Conservation (phyloP, 225 moss, liverwort and hornwort genomes). For the Anthoceros angustus region DNA sequence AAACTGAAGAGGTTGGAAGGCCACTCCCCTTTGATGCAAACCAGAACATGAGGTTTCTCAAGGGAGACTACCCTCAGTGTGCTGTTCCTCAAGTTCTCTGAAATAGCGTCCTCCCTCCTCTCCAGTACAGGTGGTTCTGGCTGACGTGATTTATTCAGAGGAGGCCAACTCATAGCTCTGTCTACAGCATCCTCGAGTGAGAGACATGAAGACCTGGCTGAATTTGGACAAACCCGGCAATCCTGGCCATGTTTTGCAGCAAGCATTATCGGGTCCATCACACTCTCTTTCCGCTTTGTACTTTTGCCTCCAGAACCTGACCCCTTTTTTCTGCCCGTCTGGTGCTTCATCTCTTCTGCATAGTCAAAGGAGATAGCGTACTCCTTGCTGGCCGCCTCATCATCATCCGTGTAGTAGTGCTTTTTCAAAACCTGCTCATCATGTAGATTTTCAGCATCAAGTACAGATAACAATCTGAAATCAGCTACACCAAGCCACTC, state of each 20-base stretch:
- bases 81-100: slow-evolving; percentile 35
- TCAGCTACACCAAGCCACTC: no score
- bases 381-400: neutral
- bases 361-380: neutral
- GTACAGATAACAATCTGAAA: no score
- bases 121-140: slow-evolving; percentile 72
- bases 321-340: neutral
- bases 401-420: neutral
- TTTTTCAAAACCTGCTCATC: neutral
- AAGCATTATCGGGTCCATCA: neutral
- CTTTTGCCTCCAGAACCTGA: neutral
- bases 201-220: slow-evolving; percentile 9
- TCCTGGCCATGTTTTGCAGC: neutral
- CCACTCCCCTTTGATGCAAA: slow-evolving; percentile 81
- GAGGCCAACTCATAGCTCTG: slow-evolving; percentile 65
- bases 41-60: slow-evolving; percentile 40
- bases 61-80: slow-evolving; percentile 59
- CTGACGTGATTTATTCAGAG: slow-evolving; percentile 34
- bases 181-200: slow-evolving; percentile 45
- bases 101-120: slow-evolving; percentile 30
- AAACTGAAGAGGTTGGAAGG: slow-evolving; percentile 74
- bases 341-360: neutral
- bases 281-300: neutral
- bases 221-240: no score
- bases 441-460: no score